These are phyloP conservation scores for Fusarium begoniae DNA, from an alignment of 2,329 filamentous ascomycete species.

Conservation along the genomic window DNA sequence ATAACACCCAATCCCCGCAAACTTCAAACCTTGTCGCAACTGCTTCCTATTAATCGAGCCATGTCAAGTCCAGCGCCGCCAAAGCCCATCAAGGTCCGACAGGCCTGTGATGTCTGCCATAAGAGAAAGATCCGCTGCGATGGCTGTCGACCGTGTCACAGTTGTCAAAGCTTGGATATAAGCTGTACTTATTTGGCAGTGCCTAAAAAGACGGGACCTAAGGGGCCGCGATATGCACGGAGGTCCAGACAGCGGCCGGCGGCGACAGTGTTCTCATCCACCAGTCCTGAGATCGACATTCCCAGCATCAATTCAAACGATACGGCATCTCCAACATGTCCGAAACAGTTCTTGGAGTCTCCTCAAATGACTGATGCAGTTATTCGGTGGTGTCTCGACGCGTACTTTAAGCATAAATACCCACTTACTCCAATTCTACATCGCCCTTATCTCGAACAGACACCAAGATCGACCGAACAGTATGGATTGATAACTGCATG, in stretches of 20 bases:
- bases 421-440: constrained; percentile 47
- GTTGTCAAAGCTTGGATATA: constrained; percentile 31
- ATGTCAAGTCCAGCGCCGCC: background rate
- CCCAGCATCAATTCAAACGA: background rate
- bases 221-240: constrained; percentile 3
- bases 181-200: constrained; percentile 45
- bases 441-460: constrained; percentile 26
- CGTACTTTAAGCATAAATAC: constrained; percentile 48
- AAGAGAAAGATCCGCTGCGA: constrained; percentile 45
- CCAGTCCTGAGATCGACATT: background rate
- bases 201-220: constrained; percentile 46
- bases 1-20: constrained; percentile 13
- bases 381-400: constrained; percentile 42
- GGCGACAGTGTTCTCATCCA: background rate
- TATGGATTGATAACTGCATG: constrained; percentile 43
- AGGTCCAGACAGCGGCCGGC: background rate
- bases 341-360: background rate
- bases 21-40: background rate
- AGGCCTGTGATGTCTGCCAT: constrained; percentile 47
- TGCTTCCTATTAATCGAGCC: background rate
- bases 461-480: constrained; percentile 18
- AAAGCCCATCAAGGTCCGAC: constrained; percentile 4
- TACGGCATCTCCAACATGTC: accelerated
- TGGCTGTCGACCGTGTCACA: constrained; percentile 40
- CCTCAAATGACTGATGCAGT: constrained; percentile 16